These are phyloP conservation scores for Lachancea nothofagi DNA, from an alignment of 805 yeast genomes.

Conservation along the genomic window DNA sequence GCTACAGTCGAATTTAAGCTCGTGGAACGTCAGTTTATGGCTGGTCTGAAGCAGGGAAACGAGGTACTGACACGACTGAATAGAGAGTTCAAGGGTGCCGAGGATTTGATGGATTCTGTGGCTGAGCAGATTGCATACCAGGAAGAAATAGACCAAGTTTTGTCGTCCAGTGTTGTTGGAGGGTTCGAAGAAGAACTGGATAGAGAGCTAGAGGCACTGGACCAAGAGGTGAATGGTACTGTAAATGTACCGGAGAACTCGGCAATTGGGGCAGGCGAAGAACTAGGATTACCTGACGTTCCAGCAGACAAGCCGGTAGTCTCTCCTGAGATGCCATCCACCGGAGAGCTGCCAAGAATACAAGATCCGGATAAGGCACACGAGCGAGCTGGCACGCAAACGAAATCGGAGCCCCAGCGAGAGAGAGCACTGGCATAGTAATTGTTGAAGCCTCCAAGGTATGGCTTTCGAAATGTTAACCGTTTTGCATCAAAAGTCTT, in stretches of 20 bases:
- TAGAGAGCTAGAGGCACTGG: conserved; percentile 50
- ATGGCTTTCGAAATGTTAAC: no score
- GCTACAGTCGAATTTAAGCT: conserved; percentile 82
- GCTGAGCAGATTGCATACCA: conserved; percentile 79
- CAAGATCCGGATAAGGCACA: conserved; percentile 7
- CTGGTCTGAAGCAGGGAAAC: conserved; percentile 79
- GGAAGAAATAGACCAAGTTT: conserved; percentile 56
- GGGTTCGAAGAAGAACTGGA: conserved; percentile 56
- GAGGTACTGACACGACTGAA: conserved; percentile 69
- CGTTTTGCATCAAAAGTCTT: no score
- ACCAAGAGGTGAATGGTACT: conserved; percentile 41
- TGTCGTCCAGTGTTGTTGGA: conserved; percentile 37
- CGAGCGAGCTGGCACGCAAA: no score
- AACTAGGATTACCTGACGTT: conserved; percentile 14
- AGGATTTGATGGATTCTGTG: conserved; percentile 73
- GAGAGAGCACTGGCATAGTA: conserved; percentile 1
- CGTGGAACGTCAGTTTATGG: conserved; percentile 77
- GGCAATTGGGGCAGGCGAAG: conserved; percentile 20
- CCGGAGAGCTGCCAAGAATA: conserved; percentile 29
- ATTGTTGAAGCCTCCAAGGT: no score
- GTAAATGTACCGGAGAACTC: conserved; percentile 18
- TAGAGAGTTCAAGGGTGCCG: conserved; percentile 74
- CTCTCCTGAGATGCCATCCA: conserved; percentile 23
- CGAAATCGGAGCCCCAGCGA: conserved; percentile 10
- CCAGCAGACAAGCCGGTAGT: conserved; percentile 1